Conservation (phyloP, 768 basidiomycete species). For the Termitomyces sp. region DNA sequence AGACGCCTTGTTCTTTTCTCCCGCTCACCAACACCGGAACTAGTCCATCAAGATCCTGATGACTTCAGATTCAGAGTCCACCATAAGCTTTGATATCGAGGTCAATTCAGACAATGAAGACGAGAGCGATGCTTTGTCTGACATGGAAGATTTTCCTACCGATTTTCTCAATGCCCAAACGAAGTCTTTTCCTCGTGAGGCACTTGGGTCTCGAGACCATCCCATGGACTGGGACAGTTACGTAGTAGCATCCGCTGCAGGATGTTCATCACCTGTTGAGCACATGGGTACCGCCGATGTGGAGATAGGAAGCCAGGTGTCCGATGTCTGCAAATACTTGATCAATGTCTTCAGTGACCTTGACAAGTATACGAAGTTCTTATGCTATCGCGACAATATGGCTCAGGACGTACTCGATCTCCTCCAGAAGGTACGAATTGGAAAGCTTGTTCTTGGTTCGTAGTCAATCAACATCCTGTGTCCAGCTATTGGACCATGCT, state of each 20-base stretch:
- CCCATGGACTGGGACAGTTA: constrained; percentile 6
- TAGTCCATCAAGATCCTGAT: too few species aligned
- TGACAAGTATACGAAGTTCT: constrained; percentile 13
- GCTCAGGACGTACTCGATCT: constrained; percentile 20
- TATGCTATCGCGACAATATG: constrained; percentile 10
- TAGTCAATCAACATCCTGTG: not conserved
- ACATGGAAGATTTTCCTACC: not conserved
- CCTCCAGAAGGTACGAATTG: constrained; percentile 19
- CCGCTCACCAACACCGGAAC: not conserved
- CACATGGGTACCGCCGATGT: not conserved
- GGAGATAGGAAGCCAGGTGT: constrained; percentile 2
- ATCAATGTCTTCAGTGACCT: constrained; percentile 13
- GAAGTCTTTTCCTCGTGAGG: not conserved
- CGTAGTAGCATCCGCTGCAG: constrained; percentile 3
- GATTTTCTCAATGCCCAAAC: constrained; percentile 3
- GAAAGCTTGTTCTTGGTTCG: not conserved
- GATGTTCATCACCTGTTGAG: not conserved
- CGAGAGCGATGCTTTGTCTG: not conserved
- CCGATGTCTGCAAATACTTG: constrained; percentile 9
- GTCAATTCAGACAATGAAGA: not conserved
- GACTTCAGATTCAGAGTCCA: not conserved
- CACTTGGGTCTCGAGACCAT: not conserved
- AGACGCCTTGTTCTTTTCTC: not conserved
- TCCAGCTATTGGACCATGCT: constrained; percentile 15
- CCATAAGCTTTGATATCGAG: not conserved